Evolutionary conservation across 2,329 filamentous ascomycete species (phyloP).

Genomic region (Scedosporium minutisporum): DNA sequence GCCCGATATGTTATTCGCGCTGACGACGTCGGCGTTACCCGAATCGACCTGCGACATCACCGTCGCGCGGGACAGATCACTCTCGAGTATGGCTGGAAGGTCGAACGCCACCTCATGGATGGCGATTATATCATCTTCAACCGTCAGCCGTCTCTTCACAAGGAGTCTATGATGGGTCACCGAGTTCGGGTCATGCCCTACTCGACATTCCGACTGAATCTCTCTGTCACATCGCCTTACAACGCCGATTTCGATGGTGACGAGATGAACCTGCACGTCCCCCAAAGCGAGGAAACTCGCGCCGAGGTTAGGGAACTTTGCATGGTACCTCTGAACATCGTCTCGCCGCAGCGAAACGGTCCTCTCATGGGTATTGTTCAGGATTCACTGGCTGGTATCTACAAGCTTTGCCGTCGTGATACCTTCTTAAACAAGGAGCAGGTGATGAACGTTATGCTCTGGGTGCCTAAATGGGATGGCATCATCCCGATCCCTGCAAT

Average conservation of each 20-base stretch:
- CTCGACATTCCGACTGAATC: constrained; percentile 93
- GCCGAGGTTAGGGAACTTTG: constrained; percentile 91
- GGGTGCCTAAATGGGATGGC: constrained; percentile 97
- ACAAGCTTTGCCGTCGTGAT: constrained; percentile 92
- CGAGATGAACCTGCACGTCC: constrained; percentile 99
- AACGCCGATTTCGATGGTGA: constrained; percentile 99
- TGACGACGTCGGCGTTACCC: constrained; percentile 57
- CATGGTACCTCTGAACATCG: constrained; percentile 97
- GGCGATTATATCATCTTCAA: constrained; percentile 99
- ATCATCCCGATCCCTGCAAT: constrained; percentile 91
- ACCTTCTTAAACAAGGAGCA: constrained; percentile 82
- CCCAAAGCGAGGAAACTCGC: constrained; percentile 91
- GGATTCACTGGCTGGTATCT: constrained; percentile 90
- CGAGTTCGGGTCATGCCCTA: constrained; percentile 97
- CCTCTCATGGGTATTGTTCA: constrained; percentile 99
- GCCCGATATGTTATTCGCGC: constrained; percentile 94
- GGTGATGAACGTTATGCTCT: constrained; percentile 94
- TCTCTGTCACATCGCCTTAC: constrained; percentile 97
- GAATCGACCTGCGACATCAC: constrained; percentile 91
- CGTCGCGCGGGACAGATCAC: constrained; percentile 78
- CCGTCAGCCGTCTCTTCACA: constrained; percentile 96
- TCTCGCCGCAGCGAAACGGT: constrained; percentile 92
- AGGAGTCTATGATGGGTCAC: constrained; percentile 99
- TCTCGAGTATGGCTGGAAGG: constrained; percentile 95
- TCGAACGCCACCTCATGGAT: constrained; percentile 91